A percentile compares a stretch with the other conserved stretches of the same genome.
These are phyloP conservation scores for Sclerospora graminicola DNA, from an alignment of 352 stramenopile species.

Conservation along the genomic window DNA sequence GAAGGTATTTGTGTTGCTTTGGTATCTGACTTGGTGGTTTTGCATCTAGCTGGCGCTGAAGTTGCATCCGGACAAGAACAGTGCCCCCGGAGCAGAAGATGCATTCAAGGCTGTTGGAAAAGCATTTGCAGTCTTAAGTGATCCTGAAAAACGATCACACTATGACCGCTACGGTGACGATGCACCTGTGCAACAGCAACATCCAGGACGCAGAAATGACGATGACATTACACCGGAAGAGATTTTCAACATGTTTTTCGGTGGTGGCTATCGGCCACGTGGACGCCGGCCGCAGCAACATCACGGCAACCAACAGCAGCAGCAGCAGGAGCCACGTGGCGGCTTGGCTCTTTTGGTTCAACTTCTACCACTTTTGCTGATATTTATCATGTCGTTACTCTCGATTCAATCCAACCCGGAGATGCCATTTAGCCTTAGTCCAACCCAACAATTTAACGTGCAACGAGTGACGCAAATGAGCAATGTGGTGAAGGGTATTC, in stretches of 20 bases:
- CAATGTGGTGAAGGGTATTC: conserved; percentile 77
- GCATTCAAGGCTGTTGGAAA: conserved; percentile 95
- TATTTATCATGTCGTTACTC: conserved; percentile 76
- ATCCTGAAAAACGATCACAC: conserved; percentile 80
- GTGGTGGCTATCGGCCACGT: conserved; percentile 64
- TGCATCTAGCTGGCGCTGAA: conserved; percentile 73
- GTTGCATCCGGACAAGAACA: conserved; percentile 93
- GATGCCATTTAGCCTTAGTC: conserved; percentile 77
- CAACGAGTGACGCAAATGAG: conserved; percentile 68
- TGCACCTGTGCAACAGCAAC: conserved; percentile 26
- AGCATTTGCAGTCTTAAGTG: conserved; percentile 89
- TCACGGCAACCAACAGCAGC: conserved; percentile 22
- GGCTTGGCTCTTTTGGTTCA: conserved; percentile 53
- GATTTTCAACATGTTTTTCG: conserved; percentile 91
- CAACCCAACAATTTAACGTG: conserved; percentile 65
- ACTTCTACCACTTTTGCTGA: conserved; percentile 78
- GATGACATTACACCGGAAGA: conserved; percentile 86
- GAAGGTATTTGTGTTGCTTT: background rate
- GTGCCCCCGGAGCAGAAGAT: conserved; percentile 91
- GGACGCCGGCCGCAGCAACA: conserved; percentile 31
- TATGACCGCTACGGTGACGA: conserved; percentile 78
- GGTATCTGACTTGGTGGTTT: conserved; percentile 3
- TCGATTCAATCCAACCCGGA: conserved; percentile 63
- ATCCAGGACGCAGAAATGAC: conserved; percentile 32
- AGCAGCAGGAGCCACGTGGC: conserved; percentile 29